Evolutionary conservation across 495 filamentous ascomycete genomes (phyloP).

Genomic region (Schizothecium vesticola): DNA sequence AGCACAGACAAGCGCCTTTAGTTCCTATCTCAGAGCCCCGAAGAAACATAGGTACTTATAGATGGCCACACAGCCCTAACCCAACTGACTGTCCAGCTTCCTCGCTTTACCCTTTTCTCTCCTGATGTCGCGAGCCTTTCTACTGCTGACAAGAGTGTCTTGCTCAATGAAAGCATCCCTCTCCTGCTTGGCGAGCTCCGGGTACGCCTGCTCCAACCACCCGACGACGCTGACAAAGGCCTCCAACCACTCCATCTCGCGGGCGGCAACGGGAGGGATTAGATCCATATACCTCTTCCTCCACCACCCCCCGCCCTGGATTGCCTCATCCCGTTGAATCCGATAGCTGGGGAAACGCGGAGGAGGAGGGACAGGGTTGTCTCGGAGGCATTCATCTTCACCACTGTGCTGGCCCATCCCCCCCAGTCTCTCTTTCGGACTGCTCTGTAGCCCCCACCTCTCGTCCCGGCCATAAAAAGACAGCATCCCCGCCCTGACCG

Average conservation of each 20-base stretch:
- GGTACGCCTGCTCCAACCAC: conserved; percentile 15
- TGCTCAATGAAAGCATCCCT: background rate
- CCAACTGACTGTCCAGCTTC: no score
- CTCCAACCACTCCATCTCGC: conserved; percentile 15
- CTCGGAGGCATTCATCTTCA: background rate
- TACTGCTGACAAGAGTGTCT: no score
- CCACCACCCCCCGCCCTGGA: background rate
- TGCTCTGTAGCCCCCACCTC: background rate
- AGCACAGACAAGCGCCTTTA: no score
- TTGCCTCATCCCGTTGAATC: background rate
- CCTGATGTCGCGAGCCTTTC: no score
- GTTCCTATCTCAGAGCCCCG: no score
- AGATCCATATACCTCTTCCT: background rate
- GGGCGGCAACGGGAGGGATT: conserved; percentile 1
- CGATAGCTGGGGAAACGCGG: background rate
- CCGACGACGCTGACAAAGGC: conserved; percentile 8
- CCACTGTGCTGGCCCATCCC: background rate
- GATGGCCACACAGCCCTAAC: no score
- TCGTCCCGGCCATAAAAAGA: background rate
- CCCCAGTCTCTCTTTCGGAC: background rate
- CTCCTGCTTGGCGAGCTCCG: background rate
- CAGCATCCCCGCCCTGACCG: background rate
- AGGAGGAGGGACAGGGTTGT: background rate
- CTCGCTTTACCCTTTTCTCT: no score
- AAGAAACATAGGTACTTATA: no score